Evolutionary conservation across 192 early-diverging fungal genomes (phyloP), one percentile per base, ranked within the genome.

Genomic region (Obelidium mucronatum): DNA sequence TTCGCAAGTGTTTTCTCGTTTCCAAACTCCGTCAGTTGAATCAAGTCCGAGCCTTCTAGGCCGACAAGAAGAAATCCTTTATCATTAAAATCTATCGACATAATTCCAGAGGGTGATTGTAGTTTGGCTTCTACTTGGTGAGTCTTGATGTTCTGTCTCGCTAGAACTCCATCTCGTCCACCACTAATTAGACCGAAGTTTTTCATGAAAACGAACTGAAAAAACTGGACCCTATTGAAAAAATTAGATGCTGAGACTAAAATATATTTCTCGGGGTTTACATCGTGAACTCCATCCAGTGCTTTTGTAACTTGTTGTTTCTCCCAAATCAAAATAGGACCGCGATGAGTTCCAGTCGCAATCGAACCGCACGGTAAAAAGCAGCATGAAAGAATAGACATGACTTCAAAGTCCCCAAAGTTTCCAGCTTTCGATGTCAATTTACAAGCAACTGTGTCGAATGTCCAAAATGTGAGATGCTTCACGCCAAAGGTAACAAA

Each of bases 401-500:
- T 30, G 17, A 63, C 62, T 62, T 73, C 76, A 28, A 30, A 22
- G 74, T 15, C 22, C 74, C 62, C 63, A 63, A 78, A 78, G 5
- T 39, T 19, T 19, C 76, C 76, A 15, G 48, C 54, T 19, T 15
- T 58, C 19, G 44, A 30, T 30, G 53, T 51, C 51, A 78, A 54
- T 37, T 44, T 37, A 19, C 39, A 31, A 36, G 13, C 5, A 11
- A n/a, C 8, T 28, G 33, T 2, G 39, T 78, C 72, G 17, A 73
- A 74, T 28, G 19, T 74, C 71, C 70, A 78, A 62, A 63, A 74
- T 37, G 44, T 72, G 6, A 78, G 28, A 44, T 78, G 77, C 36
- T 53, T 73, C 11, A 55, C 62, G 13, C 77, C 77, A 36, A 74
- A 78, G 4, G 77, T 78, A 24, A 78, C 60, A 42, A 78, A 78